Evolutionary conservation across 2,329 filamentous ascomycete genomes (phyloP).

Genomic region (Pseudogymnoascus sp.): DNA sequence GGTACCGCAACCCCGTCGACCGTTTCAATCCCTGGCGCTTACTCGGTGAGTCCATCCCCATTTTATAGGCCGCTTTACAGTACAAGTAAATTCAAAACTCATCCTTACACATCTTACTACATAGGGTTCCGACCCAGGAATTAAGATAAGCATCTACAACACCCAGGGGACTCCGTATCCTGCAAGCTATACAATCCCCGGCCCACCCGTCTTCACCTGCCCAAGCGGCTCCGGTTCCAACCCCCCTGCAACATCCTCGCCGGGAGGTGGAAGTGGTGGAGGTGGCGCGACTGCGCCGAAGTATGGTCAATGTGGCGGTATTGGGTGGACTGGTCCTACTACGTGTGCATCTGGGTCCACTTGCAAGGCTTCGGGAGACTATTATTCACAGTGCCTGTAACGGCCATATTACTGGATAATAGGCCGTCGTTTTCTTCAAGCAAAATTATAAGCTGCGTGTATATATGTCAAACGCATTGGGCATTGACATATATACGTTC

Average conservation of each 20-base stretch:
- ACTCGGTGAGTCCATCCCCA: constrained; percentile 30
- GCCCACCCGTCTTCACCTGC: constrained; percentile 31
- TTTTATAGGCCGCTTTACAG: not conserved
- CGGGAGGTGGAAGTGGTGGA: not conserved
- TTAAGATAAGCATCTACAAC: constrained; percentile 29
- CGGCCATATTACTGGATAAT: not conserved
- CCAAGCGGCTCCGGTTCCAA: not conserved
- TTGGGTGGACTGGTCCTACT: constrained; percentile 7
- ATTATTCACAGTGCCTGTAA: constrained; percentile 18
- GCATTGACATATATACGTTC: not conserved
- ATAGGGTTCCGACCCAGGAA: constrained; percentile 31
- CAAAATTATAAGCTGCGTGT: not conserved
- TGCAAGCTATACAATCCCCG: constrained; percentile 35
- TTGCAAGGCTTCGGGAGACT: constrained; percentile 16
- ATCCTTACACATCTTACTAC: not conserved
- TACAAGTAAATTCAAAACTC: not conserved
- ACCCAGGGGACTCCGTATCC: constrained; percentile 29
- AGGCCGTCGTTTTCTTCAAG: not conserved
- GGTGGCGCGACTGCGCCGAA: constrained; percentile 6
- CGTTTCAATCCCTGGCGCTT: constrained; percentile 41
- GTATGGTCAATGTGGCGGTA: not conserved
- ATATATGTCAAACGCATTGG: not conserved
- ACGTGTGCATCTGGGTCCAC: constrained; percentile 8
- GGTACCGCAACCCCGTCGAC: constrained; percentile 33
- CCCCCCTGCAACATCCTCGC: not conserved